Percentiles rank a stretch among this genome's conserved stretches.
phyloP scores from a whole-genome alignment of 2,329 filamentous ascomycete species.

The Cyclaneusma minus region DNA sequence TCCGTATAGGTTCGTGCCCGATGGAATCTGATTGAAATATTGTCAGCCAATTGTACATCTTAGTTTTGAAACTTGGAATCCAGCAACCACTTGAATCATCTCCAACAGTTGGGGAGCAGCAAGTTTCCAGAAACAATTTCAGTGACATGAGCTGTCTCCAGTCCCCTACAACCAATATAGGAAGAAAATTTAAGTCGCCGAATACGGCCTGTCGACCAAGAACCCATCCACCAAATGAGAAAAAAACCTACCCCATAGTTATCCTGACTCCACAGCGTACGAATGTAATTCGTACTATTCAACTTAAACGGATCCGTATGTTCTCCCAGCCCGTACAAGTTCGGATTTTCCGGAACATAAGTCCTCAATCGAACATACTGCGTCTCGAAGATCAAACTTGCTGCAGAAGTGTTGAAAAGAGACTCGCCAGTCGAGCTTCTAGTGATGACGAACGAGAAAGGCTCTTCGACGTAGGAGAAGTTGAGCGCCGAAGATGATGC shows the following conservation, averaged over 20 bases:
- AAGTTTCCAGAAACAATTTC: no score
- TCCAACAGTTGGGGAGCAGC: no score
- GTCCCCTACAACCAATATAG: no score
- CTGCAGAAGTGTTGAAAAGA: constrained; percentile 44
- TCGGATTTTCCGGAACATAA: constrained; percentile 37
- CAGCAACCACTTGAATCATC: no score
- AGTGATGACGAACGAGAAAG: constrained; percentile 45
- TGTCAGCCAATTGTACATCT: no score
- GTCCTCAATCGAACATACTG: constrained; percentile 50
- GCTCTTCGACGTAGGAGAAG: constrained; percentile 35
- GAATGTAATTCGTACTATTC: constrained; percentile 42
- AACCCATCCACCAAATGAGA: background rate
- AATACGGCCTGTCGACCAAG: no score
- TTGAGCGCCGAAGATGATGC: constrained; percentile 25
- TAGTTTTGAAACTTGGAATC: no score
- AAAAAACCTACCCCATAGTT: constrained; percentile 25
- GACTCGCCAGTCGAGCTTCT: constrained; percentile 31
- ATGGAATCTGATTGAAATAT: constrained; percentile 31
- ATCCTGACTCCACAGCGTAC: constrained; percentile 47
- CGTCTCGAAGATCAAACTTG: constrained; percentile 42
- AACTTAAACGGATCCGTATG: constrained; percentile 43
- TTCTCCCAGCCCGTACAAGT: constrained; percentile 51
- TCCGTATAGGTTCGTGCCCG: constrained; percentile 44
- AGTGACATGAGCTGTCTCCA: no score
- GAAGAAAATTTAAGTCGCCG: no score